Base-by-base conservation (phyloP, 768 basidiomycete species). In the Mycena galopus region DNA sequence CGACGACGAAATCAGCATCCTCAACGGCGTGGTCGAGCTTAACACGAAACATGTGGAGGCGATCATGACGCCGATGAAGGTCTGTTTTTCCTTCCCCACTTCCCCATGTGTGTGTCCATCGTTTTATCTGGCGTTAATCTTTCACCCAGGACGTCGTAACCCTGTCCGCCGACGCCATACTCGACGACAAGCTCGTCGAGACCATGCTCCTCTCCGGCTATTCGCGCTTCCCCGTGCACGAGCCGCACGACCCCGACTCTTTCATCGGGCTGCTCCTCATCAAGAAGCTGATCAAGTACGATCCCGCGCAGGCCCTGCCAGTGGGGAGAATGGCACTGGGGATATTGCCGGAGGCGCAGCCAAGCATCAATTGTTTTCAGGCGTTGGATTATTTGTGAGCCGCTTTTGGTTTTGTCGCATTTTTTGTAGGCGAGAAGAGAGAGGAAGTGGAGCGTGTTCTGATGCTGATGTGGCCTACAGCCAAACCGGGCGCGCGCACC, bases 291-390 rank as follows among this genome's bases (percentile, higher is more conserved):
- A 47, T 65, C 33, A 53, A 42, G 11, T 98, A 99, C 77, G 96
- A 98, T 78, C 96, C 96, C 0, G 88, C 92, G n/a, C 86, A 92
- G 79, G 89, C 85, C 2, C 87, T 91, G 42, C 91, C 93, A 4
- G 92, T 97, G 8, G 90, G 91, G 0, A 82, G 89, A 37, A 95
- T 98, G 79, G 83, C 87, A 1, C 86, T 99, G 0, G 91, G 93
- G 0, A 93, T 97, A 30, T 81, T 99, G 19, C 97, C 97, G 0
- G 97, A 98, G 82, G 96, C 96, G 6, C 86, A 86, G 53, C 95
- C 96, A 0, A 88, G 89, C 8, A 97, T 98, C 78, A 97, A 95
- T 77, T 98, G 94, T 77, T 96, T 98, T 85, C 96, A 98, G 78
- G 96, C 96, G 0, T 82, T 98, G 56, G 96, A 98, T 80, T 97